Percentiles rank a stretch among this genome's conserved stretches.
phyloP scores from a whole-genome alignment of 257 asterid species.

The Capsicum rhomboideum region DNA sequence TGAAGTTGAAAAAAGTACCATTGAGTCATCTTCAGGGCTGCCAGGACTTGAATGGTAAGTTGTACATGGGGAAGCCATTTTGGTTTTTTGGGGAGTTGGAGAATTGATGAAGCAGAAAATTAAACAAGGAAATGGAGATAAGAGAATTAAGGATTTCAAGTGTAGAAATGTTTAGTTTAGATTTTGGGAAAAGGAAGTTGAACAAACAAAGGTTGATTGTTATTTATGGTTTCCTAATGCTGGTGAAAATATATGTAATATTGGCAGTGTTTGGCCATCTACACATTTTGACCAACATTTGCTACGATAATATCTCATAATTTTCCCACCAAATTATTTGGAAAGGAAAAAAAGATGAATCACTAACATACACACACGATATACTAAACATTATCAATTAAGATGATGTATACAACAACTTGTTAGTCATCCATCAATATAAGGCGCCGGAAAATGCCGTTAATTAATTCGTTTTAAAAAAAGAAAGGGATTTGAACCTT shows the following conservation, averaged over 20 bases:
- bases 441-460: neutral
- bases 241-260: slow-evolving; percentile 13
- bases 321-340: neutral
- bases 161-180: slow-evolving; percentile 3
- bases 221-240: neutral
- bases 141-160: slow-evolving; percentile 8
- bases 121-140: neutral
- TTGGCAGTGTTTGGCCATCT: slow-evolving; percentile 20
- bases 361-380: neutral
- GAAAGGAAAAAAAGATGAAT: neutral
- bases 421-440: neutral
- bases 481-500: neutral
- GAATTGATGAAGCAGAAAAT: neutral
- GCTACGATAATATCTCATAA: neutral
- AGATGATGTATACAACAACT: neutral
- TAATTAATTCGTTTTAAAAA: neutral
- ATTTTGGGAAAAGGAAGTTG: slow-evolving; percentile 33
- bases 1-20: slow-evolving; percentile 56
- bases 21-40: slow-evolving; percentile 50
- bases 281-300: neutral
- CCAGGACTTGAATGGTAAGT: neutral
- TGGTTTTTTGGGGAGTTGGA: neutral
- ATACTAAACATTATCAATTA: neutral
- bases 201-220: slow-evolving; percentile 34
- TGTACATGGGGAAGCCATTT: slow-evolving; percentile 2